A percentile compares a stretch with the other conserved stretches of the same genome.
Conservation (phyloP, 2,329 filamentous ascomycete genomes). For the Talaromyces sp. region DNA sequence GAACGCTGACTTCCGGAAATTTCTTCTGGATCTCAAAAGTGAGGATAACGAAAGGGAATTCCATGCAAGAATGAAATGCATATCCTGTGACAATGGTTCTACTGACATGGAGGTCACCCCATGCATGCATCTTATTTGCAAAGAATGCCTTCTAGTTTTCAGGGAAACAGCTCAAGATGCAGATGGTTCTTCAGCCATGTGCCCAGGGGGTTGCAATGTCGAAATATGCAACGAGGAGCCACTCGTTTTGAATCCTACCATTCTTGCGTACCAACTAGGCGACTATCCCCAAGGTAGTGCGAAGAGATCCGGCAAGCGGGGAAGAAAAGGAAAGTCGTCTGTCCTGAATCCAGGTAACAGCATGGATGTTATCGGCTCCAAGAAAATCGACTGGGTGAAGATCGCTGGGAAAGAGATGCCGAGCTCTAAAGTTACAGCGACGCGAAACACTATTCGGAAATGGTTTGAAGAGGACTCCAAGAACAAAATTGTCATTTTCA, state of each 20-base stretch:
- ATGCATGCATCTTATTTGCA: conserved; percentile 7
- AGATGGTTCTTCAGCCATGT: background rate
- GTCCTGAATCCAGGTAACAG: background rate
- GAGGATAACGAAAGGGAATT: background rate
- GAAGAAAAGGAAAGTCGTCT: background rate
- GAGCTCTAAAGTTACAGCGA: conserved; percentile 35
- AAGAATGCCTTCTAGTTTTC: background rate
- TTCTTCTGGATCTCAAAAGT: background rate
- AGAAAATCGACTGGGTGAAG: conserved; percentile 24
- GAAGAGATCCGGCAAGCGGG: background rate
- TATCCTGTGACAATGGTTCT: background rate
- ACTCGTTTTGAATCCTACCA: background rate
- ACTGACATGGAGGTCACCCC: background rate
- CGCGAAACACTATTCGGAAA: conserved; percentile 30
- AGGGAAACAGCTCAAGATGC: background rate
- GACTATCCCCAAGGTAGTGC: background rate
- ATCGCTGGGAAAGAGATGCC: conserved; percentile 23
- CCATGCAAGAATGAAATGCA: background rate
- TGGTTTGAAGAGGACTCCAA: conserved; percentile 40
- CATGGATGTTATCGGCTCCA: conserved; percentile 49
- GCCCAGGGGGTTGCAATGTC: conserved; percentile 21
- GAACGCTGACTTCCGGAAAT: background rate
- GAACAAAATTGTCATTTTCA: conserved; percentile 57
- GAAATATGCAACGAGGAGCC: conserved; percentile 36
- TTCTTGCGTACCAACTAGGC: background rate